A percentile compares a stretch with the other conserved stretches of the same genome.
phyloP scores from a whole-genome alignment of 805 yeast genomes.

The Lachancea sp. region DNA sequence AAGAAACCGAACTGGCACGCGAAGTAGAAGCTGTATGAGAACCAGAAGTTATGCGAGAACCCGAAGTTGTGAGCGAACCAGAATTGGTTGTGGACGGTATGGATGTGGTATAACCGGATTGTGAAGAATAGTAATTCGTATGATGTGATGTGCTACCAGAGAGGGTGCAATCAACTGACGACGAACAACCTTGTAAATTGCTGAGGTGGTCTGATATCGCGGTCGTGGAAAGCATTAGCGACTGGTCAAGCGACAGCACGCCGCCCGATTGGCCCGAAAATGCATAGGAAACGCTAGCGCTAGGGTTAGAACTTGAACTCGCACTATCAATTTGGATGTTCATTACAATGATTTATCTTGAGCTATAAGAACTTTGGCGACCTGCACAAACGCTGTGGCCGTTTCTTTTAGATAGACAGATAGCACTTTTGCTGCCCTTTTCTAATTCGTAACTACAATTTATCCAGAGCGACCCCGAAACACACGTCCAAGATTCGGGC shows the following conservation, averaged over 20 bases:
- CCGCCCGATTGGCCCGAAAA: conserved; percentile 7
- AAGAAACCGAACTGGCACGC: too few relatives aligned
- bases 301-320: conserved; percentile 2
- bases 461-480: too few relatives aligned
- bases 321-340: conserved; percentile 7
- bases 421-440: too few relatives aligned
- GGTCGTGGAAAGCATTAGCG: conserved; percentile 9
- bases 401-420: too few relatives aligned
- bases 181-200: too few relatives aligned
- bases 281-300: conserved; percentile 9
- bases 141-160: conserved; percentile 2
- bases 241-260: conserved; percentile 10
- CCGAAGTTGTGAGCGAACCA: conserved; percentile 6
- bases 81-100: neutral
- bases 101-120: neutral
- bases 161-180: conserved; percentile 10
- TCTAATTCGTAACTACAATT: too few relatives aligned
- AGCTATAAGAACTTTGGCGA: too few relatives aligned
- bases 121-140: too few relatives aligned
- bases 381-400: too few relatives aligned
- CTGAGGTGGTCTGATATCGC: neutral
- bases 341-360: neutral
- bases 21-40: too few relatives aligned
- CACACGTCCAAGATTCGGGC: too few relatives aligned
- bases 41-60: too few relatives aligned